Conservation (phyloP, 805 yeast species). For the Torulaspora microellipsoides region DNA sequence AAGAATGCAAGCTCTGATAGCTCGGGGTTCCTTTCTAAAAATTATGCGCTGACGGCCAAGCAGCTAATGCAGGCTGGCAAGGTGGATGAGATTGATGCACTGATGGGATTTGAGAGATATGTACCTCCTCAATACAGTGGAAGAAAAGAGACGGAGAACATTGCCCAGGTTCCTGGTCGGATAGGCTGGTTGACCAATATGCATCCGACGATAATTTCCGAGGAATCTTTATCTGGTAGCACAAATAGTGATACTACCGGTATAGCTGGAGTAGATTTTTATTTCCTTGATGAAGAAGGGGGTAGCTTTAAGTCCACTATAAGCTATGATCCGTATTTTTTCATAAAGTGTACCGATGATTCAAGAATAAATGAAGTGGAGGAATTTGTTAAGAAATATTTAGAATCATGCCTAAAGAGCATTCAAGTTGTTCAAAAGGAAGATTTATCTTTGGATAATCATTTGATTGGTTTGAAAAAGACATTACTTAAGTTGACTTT, state of each 20-base stretch:
- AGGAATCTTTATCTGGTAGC: slow-evolving; percentile 35
- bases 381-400: slow-evolving; percentile 64
- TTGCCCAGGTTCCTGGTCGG: slow-evolving; percentile 26
- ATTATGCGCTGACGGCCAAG: slow-evolving; percentile 33
- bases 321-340: slow-evolving; percentile 83
- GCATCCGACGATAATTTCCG: slow-evolving; percentile 77
- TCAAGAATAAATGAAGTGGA: slow-evolving; percentile 61
- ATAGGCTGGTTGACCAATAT: slow-evolving; percentile 90
- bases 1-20: slow-evolving; percentile 34
- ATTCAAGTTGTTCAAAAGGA: slow-evolving; percentile 60
- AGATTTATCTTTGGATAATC: slow-evolving; percentile 80
- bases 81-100: slow-evolving; percentile 64
- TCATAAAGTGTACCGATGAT: slow-evolving; percentile 52
- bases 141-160: slow-evolving; percentile 10
- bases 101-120: slow-evolving; percentile 87
- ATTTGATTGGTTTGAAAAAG: slow-evolving; percentile 69
- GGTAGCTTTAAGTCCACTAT: slow-evolving; percentile 87
- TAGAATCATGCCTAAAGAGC: slow-evolving; percentile 61
- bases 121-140: slow-evolving; percentile 53
- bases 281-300: slow-evolving; percentile 93
- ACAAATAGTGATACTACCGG: slow-evolving; percentile 39
- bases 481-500: slow-evolving; percentile 65
- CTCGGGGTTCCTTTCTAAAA: slow-evolving; percentile 15
- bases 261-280: slow-evolving; percentile 85
- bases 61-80: slow-evolving; percentile 50